Evolutionary conservation across 2,329 filamentous ascomycete species (phyloP), one percentile per base, ranked within the genome.

Genomic region (Lecanosticta acicola): DNA sequence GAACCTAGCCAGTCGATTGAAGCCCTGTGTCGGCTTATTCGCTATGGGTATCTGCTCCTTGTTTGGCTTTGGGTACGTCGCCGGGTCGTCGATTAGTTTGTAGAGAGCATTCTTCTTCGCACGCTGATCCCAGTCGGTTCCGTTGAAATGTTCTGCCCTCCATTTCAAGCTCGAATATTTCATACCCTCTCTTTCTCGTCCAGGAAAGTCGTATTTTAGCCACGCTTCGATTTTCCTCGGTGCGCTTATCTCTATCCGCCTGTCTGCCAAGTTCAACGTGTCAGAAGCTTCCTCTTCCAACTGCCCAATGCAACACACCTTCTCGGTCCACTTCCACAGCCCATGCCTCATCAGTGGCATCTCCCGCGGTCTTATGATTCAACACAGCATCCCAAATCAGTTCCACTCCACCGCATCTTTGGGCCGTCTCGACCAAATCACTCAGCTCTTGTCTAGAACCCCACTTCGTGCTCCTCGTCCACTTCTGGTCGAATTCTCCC

Each of bases 401-500:
- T 0, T 75, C 74, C 7, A 87, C 69, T 0, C 74, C 76, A 3
- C 44, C 47, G 18, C 74, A 54, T 32, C 74, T 66, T 41, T 75
- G 69, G 0, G 81, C 80, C 10, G 67, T 64, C 16, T 70, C 63
- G 2, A 70, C 66, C 39, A 87, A 62, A 14, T 71, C 68, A 2
- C 76, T 53, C 13, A 87, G 67, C 45, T 86, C 81, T 36, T 77
- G 73, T 57, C 79, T 80, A 1, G 71, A 68, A 2, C 84, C 84
- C 83, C 83, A 88, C 71, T 86, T 87, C 1, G 83, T 87, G 2
- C 69, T 67, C 3, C 66, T 67, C 0, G 70, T 62, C 14, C 80
- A 81, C 60, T 87, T 87, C 59, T 86, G 82, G 34, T 85, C 77
- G 55, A 87, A 87, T 59, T 87, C 84, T 24, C 84, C 84, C 11